These are phyloP conservation scores for Colletotrichum plurivorum DNA, from an alignment of 2,329 filamentous ascomycete genomes.

Conservation along the genomic window DNA sequence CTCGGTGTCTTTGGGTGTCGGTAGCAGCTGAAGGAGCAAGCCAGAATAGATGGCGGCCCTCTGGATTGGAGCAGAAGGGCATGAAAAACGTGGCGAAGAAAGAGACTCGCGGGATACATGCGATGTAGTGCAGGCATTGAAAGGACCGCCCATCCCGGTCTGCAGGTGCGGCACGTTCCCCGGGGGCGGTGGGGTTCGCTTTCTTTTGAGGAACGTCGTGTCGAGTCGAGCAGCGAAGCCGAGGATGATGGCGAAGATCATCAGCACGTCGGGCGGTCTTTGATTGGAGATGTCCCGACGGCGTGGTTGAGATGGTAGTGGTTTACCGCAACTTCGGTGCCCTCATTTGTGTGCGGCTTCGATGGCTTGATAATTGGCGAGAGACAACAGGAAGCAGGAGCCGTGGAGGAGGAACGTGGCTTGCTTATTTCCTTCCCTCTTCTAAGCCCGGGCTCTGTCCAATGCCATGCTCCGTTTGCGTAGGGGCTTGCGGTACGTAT, in stretches of 20 bases:
- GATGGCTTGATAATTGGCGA: too few relatives aligned
- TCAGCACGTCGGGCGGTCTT: neutral
- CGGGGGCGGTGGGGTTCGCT: too few relatives aligned
- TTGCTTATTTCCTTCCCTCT: too few relatives aligned
- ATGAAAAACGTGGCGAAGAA: slow-evolving; percentile 20
- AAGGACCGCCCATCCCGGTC: neutral
- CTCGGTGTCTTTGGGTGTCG: slow-evolving; percentile 1
- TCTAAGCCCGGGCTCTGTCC: neutral
- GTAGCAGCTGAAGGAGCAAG: slow-evolving; percentile 12
- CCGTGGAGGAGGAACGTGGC: too few relatives aligned
- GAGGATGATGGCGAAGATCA: too few relatives aligned
- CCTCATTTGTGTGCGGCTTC: too few relatives aligned
- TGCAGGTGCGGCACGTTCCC: neutral
- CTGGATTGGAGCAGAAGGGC: neutral
- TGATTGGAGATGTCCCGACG: neutral
- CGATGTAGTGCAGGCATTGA: neutral
- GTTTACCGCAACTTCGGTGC: neutral
- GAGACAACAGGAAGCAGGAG: too few relatives aligned
- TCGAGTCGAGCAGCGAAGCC: too few relatives aligned
- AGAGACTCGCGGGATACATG: slow-evolving; percentile 8
- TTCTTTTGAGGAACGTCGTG: too few relatives aligned
- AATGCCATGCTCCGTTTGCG: neutral
- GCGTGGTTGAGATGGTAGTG: neutral
- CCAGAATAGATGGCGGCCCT: slow-evolving; percentile 16
- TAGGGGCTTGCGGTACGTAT: neutral